Evolutionary conservation across 2,329 filamentous ascomycete species (phyloP).

Genomic region (Fusarium proliferatum): DNA sequence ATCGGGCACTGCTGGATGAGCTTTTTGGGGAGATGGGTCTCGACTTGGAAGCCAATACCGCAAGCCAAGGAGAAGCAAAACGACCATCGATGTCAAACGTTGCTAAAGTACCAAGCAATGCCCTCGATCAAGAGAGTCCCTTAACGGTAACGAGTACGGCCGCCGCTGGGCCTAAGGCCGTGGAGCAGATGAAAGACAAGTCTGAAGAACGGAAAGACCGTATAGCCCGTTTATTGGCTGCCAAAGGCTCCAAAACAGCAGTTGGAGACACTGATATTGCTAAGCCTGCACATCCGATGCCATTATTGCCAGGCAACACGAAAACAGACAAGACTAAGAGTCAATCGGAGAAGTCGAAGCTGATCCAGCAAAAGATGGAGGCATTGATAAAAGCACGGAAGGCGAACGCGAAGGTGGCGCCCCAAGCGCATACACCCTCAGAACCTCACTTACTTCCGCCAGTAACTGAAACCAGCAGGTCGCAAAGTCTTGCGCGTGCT

Average conservation of each 20-base stretch:
- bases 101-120: background rate
- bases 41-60: conserved; percentile 47
- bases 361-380: conserved; percentile 82
- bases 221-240: conserved; percentile 80
- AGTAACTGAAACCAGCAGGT: conserved; percentile 12
- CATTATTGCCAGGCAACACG: conserved; percentile 37
- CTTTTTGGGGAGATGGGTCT: conserved; percentile 78
- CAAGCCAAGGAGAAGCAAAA: background rate
- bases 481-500: background rate
- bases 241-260: conserved; percentile 69
- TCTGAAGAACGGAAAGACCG: conserved; percentile 78
- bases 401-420: conserved; percentile 48
- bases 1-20: conserved; percentile 68
- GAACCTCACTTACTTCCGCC: background rate
- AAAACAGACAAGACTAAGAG: conserved; percentile 35
- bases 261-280: conserved; percentile 16
- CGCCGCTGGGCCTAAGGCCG: conserved; percentile 32
- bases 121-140: background rate
- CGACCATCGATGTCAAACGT: background rate
- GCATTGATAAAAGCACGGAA: conserved; percentile 72
- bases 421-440: background rate
- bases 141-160: background rate
- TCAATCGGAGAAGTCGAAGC: conserved; percentile 75
- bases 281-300: background rate
- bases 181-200: conserved; percentile 62